Conservation (phyloP, 495 filamentous ascomycete genomes). For the Daldinia concentrica region DNA sequence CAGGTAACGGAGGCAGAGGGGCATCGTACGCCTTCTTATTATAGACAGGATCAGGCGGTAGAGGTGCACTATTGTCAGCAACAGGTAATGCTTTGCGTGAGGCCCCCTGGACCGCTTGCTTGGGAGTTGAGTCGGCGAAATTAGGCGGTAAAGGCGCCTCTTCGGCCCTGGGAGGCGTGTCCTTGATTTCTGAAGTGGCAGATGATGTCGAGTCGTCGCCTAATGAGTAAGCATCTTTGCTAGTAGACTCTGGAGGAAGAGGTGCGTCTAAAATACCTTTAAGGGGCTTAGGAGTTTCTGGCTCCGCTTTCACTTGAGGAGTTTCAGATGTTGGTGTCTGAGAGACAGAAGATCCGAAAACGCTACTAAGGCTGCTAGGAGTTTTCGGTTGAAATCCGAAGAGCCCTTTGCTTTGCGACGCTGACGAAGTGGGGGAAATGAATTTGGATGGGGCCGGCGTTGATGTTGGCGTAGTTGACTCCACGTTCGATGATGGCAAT, state of each 20-base stretch:
- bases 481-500: constrained; percentile 40
- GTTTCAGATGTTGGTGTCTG: constrained; percentile 31
- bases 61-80: constrained; percentile 47
- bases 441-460: constrained; percentile 63
- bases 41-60: constrained; percentile 56
- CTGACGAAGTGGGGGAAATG: constrained; percentile 24
- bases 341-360: constrained; percentile 21
- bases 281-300: constrained; percentile 42
- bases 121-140: constrained; percentile 49
- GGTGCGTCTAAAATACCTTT: constrained; percentile 61
- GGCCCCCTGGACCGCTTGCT: constrained; percentile 8
- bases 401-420: constrained; percentile 24
- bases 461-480: constrained; percentile 66
- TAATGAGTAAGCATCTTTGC: constrained; percentile 68
- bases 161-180: constrained; percentile 47
- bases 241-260: constrained; percentile 80
- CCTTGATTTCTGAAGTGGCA: constrained; percentile 47
- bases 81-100: constrained; percentile 24
- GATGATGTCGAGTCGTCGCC: constrained; percentile 77
- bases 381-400: constrained; percentile 42
- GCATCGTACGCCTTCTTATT: constrained; percentile 49
- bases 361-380: constrained; percentile 16
- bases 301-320: constrained; percentile 52
- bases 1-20: constrained; percentile 52
- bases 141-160: constrained; percentile 71